Evolutionary conservation across 176 grass and related monocot genomes (phyloP), one percentile per base, ranked within the genome.

Genomic region (Aegilops sharonensis): DNA sequence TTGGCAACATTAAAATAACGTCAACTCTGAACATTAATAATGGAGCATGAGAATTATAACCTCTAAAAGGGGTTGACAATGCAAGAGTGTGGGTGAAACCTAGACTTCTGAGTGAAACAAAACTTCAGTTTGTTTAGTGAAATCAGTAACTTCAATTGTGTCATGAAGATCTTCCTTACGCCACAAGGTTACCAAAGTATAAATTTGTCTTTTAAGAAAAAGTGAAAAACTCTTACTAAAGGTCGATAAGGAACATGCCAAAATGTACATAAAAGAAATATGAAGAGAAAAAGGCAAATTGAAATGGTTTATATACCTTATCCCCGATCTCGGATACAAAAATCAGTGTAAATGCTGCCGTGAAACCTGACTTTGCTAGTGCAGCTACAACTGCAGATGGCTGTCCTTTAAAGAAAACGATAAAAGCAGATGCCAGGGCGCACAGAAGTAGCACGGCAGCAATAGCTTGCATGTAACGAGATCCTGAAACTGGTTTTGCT

Each of bases 281-380:
- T 18, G 40, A 37, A 52, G 42, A 35, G 18, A 67, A 56, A 79
- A 8, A 43, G 17, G 31, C 4, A 8, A 45, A 43, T 20, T 37
- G 67, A 30, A 54, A 75, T 72, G 24, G 32, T 52, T 32, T 92
- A 12, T 36, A 60, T 91, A 98, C 94, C 93, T 98, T 98, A 87
- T 98, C 94, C 31, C 97, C 97, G 64, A 98, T 94, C 87, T 98
- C 97, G 48, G 94, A 98, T 81, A 98, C 97, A 88, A 92, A 95
- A 86, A 98, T 98, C 27, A 98, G 83, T 17, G 83, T 78, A 89
- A 98, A 98, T 80, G 93, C 97, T 75, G 94, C 97, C 0, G 94
- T 98, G 77, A 95, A 98, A 85, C 97, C 97, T 63, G 97, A 98
- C 87, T 95, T 98, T 43, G 97, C 86, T 81, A 98, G 80, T 47